A percentile compares a stretch with the other conserved stretches of the same genome.
Evolutionary conservation across 352 stramenopile species (phyloP).

Genomic region (Phytophthora crassamura): DNA sequence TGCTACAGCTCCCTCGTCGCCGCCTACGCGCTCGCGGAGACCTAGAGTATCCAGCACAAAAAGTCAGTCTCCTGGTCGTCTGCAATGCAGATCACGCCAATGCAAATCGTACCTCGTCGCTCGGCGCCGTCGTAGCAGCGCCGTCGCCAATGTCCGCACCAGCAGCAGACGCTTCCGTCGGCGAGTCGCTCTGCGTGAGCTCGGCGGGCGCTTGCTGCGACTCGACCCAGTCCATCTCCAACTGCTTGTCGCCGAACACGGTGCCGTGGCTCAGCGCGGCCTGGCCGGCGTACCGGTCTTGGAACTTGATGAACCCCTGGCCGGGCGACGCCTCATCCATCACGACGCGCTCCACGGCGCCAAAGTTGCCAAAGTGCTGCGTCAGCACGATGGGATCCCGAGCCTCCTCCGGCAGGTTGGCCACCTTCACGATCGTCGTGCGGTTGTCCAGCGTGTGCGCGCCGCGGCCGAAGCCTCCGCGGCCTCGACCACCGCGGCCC

Average conservation of each 20-base stretch:
- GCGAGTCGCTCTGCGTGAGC: slow-evolving; percentile 41
- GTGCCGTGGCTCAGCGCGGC: slow-evolving; percentile 67
- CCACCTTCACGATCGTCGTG: slow-evolving; percentile 85
- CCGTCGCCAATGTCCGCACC: slow-evolving; percentile 1
- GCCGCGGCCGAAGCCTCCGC: slow-evolving; percentile 47
- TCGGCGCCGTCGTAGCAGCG: slow-evolving; percentile 4
- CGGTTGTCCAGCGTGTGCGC: slow-evolving; percentile 86
- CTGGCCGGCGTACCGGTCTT: slow-evolving; percentile 80
- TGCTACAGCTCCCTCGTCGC: slow-evolving; percentile 9
- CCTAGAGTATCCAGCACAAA: slow-evolving; percentile 37
- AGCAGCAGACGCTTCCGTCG: slow-evolving; percentile 20
- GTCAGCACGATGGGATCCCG: slow-evolving; percentile 77
- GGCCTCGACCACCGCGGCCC: slow-evolving; percentile 56
- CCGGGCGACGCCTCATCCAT: slow-evolving; percentile 52
- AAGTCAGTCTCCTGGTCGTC: slow-evolving; percentile 3
- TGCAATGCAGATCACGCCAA: slow-evolving; percentile 27
- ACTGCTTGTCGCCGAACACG: slow-evolving; percentile 59
- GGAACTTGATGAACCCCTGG: slow-evolving; percentile 84
- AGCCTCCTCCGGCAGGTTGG: slow-evolving; percentile 77
- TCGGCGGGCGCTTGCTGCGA: slow-evolving; percentile 58
- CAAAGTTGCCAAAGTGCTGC: slow-evolving; percentile 90
- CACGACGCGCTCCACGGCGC: slow-evolving; percentile 78
- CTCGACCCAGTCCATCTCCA: slow-evolving; percentile 76
- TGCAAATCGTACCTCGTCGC: slow-evolving; percentile 37
- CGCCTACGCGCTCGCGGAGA: slow-evolving; percentile 35